These are phyloP conservation scores for Pythium volutum DNA, from an alignment of 352 stramenopile species.

Conservation along the genomic window DNA sequence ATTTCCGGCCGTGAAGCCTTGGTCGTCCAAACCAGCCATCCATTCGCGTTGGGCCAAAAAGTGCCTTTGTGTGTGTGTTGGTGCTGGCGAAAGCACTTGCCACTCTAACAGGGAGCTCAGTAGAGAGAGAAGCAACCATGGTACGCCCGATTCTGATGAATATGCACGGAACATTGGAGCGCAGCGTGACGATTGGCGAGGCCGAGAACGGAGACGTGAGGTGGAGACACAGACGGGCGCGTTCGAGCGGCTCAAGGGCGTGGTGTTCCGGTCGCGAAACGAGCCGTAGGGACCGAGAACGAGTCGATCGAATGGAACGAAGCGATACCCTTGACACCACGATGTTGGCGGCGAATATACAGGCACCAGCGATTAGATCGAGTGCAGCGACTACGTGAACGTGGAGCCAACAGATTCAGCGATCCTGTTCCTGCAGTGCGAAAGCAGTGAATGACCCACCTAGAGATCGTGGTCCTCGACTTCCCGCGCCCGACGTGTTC, in stretches of 20 bases:
- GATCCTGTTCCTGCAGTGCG: no score
- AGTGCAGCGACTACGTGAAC: no score
- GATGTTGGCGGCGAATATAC: no score
- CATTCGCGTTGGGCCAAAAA: conserved; percentile 1
- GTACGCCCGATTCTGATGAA: conserved; percentile 27
- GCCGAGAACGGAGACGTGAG: neutral
- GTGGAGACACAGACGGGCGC: conserved; percentile 19
- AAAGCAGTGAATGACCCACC: no score
- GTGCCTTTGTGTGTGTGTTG: conserved; percentile 1
- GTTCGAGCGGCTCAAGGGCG: neutral
- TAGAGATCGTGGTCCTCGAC: no score
- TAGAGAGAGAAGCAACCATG: conserved; percentile 82
- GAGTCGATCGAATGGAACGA: neutral
- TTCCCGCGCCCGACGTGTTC: neutral
- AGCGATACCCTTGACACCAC: no score
- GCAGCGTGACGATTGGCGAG: neutral
- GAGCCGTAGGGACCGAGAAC: neutral
- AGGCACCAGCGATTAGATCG: no score
- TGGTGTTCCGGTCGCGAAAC: conserved; percentile 1
- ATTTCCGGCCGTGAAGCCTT: neutral
- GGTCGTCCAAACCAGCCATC: conserved; percentile 21
- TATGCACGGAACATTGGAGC: neutral
- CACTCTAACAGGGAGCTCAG: conserved; percentile 81
- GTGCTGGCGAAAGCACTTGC: conserved; percentile 2
- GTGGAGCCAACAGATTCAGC: no score